phyloP scores from a whole-genome alignment of 2,329 filamentous ascomycete genomes.

The Ophiostoma himal-ulmi region DNA sequence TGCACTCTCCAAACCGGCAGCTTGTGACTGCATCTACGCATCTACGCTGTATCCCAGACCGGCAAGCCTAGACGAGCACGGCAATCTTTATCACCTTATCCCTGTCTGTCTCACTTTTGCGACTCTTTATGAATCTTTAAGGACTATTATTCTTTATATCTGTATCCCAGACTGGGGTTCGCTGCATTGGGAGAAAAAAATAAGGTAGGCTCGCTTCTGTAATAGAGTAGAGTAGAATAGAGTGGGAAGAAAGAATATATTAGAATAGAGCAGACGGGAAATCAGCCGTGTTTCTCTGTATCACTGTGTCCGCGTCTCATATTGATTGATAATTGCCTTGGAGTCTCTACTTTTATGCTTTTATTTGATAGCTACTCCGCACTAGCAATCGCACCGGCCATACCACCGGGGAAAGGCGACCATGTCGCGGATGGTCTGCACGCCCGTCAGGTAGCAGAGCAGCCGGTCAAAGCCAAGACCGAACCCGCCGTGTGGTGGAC shows the following conservation, averaged over 20 bases:
- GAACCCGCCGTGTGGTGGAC: conserved; percentile 84
- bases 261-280: neutral
- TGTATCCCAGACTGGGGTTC: neutral
- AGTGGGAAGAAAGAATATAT: neutral
- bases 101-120: neutral
- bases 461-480: conserved; percentile 85
- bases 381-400: conserved; percentile 56
- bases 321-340: neutral
- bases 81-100: conserved; percentile 22
- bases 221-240: neutral
- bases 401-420: conserved; percentile 77
- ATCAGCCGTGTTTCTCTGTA: neutral
- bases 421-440: conserved; percentile 76
- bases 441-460: conserved; percentile 74
- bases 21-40: neutral
- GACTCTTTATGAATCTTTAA: neutral
- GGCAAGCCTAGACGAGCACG: conserved; percentile 39
- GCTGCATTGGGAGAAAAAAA: neutral
- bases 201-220: neutral
- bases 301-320: neutral
- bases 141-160: neutral
- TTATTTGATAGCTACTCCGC: neutral
- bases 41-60: conserved; percentile 31
- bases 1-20: neutral
- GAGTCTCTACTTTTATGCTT: neutral